Conservation (phyloP, 2,329 filamentous ascomycete genomes). For the Cytospora leucostoma region DNA sequence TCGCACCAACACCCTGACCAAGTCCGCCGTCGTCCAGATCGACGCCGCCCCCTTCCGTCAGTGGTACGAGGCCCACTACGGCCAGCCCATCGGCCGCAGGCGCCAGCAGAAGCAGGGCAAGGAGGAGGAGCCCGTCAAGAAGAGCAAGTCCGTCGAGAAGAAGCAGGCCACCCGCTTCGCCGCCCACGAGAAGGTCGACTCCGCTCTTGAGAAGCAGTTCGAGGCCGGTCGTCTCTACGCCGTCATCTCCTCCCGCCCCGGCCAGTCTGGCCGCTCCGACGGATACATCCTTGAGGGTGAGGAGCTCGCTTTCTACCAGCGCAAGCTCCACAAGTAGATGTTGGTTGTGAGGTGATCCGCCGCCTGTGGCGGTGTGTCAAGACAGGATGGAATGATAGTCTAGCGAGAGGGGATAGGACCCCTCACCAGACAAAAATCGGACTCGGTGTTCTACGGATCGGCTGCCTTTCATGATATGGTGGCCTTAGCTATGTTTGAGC, state of each 20-base stretch:
- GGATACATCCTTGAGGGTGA: slow-evolving; percentile 99
- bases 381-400: slow-evolving; percentile 19
- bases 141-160: slow-evolving; percentile 93
- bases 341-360: slow-evolving; percentile 12
- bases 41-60: slow-evolving; percentile 98
- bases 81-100: slow-evolving; percentile 81
- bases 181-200: slow-evolving; percentile 87
- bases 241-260: slow-evolving; percentile 87
- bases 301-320: slow-evolving; percentile 99
- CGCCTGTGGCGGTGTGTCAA: not conserved
- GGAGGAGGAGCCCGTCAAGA: slow-evolving; percentile 73
- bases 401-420: slow-evolving; percentile 12
- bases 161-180: slow-evolving; percentile 91
- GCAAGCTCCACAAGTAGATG: slow-evolving; percentile 95
- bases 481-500: slow-evolving; percentile 25
- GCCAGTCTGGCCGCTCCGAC: slow-evolving; percentile 94
- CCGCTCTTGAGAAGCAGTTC: slow-evolving; percentile 94
- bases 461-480: slow-evolving; percentile 26
- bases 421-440: slow-evolving; percentile 27
- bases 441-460: slow-evolving; percentile 29
- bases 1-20: slow-evolving; percentile 99
- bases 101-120: slow-evolving; percentile 80
- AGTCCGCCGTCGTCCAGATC: slow-evolving; percentile 97
- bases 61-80: slow-evolving; percentile 99
- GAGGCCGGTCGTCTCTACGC: slow-evolving; percentile 98